A percentile compares a stretch with the other conserved stretches of the same genome.
These are phyloP conservation scores for Cudoniella acicularis DNA, from an alignment of 495 filamentous ascomycete genomes.

Conservation along the genomic window DNA sequence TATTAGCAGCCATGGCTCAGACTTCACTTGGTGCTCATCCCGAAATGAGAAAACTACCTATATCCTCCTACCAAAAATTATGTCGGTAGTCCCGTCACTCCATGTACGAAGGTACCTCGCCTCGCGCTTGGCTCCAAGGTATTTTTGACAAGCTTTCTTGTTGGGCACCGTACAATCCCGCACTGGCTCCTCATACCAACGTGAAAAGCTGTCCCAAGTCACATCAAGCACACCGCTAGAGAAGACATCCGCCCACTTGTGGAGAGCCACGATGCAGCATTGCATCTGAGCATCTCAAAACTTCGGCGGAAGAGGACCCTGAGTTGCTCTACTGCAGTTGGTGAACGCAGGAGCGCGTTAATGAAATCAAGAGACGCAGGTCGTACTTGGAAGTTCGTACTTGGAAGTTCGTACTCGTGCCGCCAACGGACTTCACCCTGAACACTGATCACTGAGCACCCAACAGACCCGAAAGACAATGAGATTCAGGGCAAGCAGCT, in stretches of 20 bases:
- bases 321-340: background rate
- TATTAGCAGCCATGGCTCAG: too few species aligned
- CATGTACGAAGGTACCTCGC: too few species aligned
- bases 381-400: too few species aligned
- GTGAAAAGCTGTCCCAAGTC: background rate
- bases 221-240: background rate
- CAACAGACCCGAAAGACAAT: background rate
- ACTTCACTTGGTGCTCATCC: too few species aligned
- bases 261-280: background rate
- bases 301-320: background rate
- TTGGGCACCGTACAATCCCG: background rate
- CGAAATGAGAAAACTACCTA: too few species aligned
- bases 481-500: background rate
- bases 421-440: background rate
- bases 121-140: too few species aligned
- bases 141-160: background rate
- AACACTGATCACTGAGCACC: too few species aligned
- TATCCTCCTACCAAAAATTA: too few species aligned
- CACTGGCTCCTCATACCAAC: too few species aligned
- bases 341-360: background rate
- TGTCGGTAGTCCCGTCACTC: too few species aligned
- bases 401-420: background rate
- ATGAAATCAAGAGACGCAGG: background rate
- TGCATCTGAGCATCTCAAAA: background rate
- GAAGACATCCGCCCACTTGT: background rate